Base-by-base conservation (phyloP, 139 green algal genomes). In the Coccomyxa sp. region DNA sequence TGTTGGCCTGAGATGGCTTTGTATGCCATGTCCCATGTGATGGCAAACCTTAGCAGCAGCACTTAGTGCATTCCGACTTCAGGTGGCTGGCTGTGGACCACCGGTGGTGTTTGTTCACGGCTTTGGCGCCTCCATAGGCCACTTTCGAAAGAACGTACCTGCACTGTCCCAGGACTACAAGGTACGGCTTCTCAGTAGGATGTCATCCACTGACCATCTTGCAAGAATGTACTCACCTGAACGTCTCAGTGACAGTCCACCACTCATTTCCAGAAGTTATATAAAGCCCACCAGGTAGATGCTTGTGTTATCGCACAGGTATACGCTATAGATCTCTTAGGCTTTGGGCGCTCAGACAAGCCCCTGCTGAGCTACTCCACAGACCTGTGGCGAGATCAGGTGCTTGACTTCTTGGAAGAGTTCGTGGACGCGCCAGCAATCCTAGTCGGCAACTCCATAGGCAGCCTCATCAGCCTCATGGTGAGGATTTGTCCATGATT, bases 401-500 rank as follows among this genome's bases (percentile, higher is more conserved):
- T 94, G 29, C 58, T 86, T 3, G 91, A 94, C 80, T 97, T 97
- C 75, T 50, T 90, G 38, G 71, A 70, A 18, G 86, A 96, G 80
- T 91, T 95, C 64, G 82, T 90, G 16, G 36, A 70, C 2, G 79
- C 87, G 68, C 83, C 84, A 8, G 82, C 82, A 0, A 86, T 94
- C 50, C 71, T 97, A 0, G 82, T 96, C 9, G 93, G 93, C 38
- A 97, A 97, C 87, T 93, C 85, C n/a, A 90, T 97, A 36, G 94
- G 94, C 14, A 88, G 78, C 36, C 82, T 98, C 12, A 83, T 87
- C 2, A 86, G 78, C 31, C 85, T 35, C 73, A 69, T 77, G 73
- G 34, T 77, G 29, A 29, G 50, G 27, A 22, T n/a, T n/a, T n/a
- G n/a, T n/a, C n/a, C n/a, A n/a, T n/a, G n/a, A n/a, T n/a, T n/a